Conservation (phyloP, 495 filamentous ascomycete species). For the Podospora fimiseda region DNA sequence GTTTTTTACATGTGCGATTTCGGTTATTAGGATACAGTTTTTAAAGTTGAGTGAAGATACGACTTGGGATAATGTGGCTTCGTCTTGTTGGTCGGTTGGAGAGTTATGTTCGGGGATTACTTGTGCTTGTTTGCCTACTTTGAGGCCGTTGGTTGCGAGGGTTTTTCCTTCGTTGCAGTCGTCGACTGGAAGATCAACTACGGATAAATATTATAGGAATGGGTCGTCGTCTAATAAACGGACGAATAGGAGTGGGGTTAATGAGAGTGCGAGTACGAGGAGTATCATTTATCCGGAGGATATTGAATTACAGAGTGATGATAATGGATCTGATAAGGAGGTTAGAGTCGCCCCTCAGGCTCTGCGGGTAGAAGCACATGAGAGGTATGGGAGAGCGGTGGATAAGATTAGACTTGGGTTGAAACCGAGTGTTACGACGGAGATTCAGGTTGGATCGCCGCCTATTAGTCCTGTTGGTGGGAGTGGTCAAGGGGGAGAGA, state of each 20-base stretch:
- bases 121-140: slow-evolving; percentile 51
- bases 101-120: slow-evolving; percentile 54
- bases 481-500: neutral
- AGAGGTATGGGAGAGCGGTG: neutral
- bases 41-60: slow-evolving; percentile 41
- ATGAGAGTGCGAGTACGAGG: slow-evolving; percentile 12
- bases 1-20: slow-evolving; percentile 47
- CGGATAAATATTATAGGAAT: slow-evolving; percentile 17
- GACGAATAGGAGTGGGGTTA: slow-evolving; percentile 9
- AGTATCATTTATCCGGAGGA: slow-evolving; percentile 24
- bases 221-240: no score
- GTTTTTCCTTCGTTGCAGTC: slow-evolving; percentile 29
- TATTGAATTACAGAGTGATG: slow-evolving; percentile 24
- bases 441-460: slow-evolving; percentile 14
- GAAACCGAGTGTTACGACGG: slow-evolving; percentile 18
- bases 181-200: slow-evolving; percentile 6
- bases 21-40: slow-evolving; percentile 49
- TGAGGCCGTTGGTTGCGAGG: slow-evolving; percentile 43
- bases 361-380: neutral
- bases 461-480: neutral
- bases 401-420: slow-evolving; percentile 13
- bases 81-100: slow-evolving; percentile 52
- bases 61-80: slow-evolving; percentile 52
- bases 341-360: neutral
- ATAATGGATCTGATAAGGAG: slow-evolving; percentile 14